A percentile compares a stretch with the other conserved stretches of the same genome.
Conservation (phyloP, 2,329 filamentous ascomycete genomes). For the Aspergillus uvarum region DNA sequence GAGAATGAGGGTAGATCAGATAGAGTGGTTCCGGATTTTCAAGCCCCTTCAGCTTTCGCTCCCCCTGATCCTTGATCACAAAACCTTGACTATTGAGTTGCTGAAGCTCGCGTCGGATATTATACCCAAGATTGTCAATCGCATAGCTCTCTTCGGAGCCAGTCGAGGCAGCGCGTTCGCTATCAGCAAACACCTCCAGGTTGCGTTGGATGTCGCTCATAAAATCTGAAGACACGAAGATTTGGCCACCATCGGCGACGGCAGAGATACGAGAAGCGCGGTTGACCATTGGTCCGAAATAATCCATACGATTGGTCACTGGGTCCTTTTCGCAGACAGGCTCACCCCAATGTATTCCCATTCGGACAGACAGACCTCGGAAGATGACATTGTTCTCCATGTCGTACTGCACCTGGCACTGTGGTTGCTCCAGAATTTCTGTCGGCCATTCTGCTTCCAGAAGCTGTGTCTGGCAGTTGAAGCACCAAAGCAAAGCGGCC, state of each 20-base stretch:
- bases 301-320: constrained; percentile 97
- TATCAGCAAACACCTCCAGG: constrained; percentile 83
- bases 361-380: constrained; percentile 88
- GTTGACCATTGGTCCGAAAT: constrained; percentile 99
- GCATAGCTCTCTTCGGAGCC: constrained; percentile 73
- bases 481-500: constrained; percentile 91
- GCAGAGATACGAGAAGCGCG: constrained; percentile 90
- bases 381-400: constrained; percentile 88
- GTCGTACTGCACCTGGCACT: constrained; percentile 79
- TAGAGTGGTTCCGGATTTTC: constrained; percentile 97
- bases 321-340: constrained; percentile 95
- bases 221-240: constrained; percentile 94
- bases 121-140: constrained; percentile 70
- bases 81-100: constrained; percentile 89
- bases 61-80: constrained; percentile 93
- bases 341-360: constrained; percentile 95
- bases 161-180: constrained; percentile 67
- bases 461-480: constrained; percentile 84
- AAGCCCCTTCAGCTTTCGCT: constrained; percentile 91
- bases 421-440: constrained; percentile 82
- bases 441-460: constrained; percentile 90
- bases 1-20: constrained; percentile 86
- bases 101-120: constrained; percentile 83
- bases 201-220: constrained; percentile 93
- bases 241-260: constrained; percentile 93